phyloP scores from a whole-genome alignment of 169 alveolate species.

The Plasmodium gonderi region DNA sequence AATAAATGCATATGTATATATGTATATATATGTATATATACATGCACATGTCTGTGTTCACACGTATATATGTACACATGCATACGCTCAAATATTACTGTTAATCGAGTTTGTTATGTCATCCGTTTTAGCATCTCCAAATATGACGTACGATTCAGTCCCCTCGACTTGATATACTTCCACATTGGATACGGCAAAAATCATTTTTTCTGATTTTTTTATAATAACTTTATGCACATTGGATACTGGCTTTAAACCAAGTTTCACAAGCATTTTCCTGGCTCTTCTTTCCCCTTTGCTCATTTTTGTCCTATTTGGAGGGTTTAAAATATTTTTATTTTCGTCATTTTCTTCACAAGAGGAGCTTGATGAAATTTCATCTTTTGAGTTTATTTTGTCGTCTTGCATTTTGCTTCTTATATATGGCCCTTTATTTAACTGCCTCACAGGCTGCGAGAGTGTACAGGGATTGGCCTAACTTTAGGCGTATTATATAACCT shows the following conservation, averaged over 20 bases:
- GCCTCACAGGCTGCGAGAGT: no score
- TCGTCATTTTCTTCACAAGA: slow-evolving; percentile 74
- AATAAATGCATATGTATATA: neutral
- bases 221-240: slow-evolving; percentile 94
- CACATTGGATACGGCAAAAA: slow-evolving; percentile 93
- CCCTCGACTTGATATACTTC: slow-evolving; percentile 94
- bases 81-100: slow-evolving; percentile 15
- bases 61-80: neutral
- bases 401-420: slow-evolving; percentile 49
- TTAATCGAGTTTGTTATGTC: slow-evolving; percentile 87
- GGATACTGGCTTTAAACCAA: slow-evolving; percentile 93
- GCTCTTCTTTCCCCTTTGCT: slow-evolving; percentile 96
- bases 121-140: slow-evolving; percentile 97
- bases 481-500: no score
- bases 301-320: slow-evolving; percentile 77
- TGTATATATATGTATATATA: neutral
- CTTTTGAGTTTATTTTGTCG: slow-evolving; percentile 62
- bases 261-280: slow-evolving; percentile 92
- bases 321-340: slow-evolving; percentile 52
- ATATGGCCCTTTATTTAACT: neutral
- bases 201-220: slow-evolving; percentile 92
- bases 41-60: neutral
- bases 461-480: no score
- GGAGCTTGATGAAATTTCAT: slow-evolving; percentile 64
- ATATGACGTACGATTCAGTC: slow-evolving; percentile 94